Base-by-base conservation (phyloP, 257 asterid genomes). In the Jasminum sambac region DNA sequence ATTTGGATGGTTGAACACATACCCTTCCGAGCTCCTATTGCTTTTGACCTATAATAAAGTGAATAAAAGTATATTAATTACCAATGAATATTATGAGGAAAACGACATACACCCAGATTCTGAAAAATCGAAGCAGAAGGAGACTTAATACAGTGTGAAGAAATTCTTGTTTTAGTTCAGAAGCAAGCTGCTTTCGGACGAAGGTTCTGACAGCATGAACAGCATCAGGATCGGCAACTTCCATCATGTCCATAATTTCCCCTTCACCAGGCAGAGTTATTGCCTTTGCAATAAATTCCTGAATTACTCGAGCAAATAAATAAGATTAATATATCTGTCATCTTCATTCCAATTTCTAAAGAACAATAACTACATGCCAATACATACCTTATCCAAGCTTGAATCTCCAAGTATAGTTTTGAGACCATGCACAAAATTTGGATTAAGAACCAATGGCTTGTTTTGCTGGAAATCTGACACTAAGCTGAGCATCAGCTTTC, bases 221-320 rank as follows among this genome's bases (percentile, higher is more conserved):
- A 42, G 97, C 97, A 79, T 90, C 97, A 5, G 97, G 97, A 74
- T 90, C 97, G 23, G 97, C 97, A 72, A 86, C 85, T 74, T 83
- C 85, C 96, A 90, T 79, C 87, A 88, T 69, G 85, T 90, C 97
- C 97, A 88, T 88, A 74, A 90, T 86, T 80, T 90, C 97, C 37
- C 96, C 94, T 64, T 64, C 83, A 68, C 97, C 96, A 10, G 97
- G 97, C 63, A 90, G 73, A 72, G 91, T 88, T 60, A 90, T 63
- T 63, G 97, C 96, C 87, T 86, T 90, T 3, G 97, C 87, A 73
- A 90, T 86, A 77, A 90, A 90, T 80, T 90, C 97, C 97, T 90
- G 72, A 43, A 76, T 48, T 70, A 61, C 38, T 17, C 42, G 43
- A 24, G 5, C 43, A 40, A 55, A 13, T 19, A 48, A 74, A 43